Percentiles rank a stretch among this genome's conserved stretches.
These are phyloP conservation scores for Thraustochytrium striatum DNA, from an alignment of 352 stramenopile genomes.

Conservation along the genomic window DNA sequence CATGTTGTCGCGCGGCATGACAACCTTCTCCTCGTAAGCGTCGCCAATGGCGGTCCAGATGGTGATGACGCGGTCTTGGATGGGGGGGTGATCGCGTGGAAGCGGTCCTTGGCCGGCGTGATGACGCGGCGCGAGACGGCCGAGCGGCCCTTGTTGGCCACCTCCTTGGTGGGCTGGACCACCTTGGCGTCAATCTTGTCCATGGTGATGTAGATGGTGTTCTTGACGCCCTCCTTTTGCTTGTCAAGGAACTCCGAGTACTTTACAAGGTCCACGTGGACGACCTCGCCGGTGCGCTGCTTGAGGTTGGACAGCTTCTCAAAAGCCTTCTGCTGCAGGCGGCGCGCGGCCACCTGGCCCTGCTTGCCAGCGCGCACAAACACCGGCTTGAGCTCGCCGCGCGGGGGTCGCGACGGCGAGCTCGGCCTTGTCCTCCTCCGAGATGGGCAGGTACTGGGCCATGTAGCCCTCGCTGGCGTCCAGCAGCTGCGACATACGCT, in stretches of 20 bases:
- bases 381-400: constrained; percentile 1
- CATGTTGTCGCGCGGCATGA: constrained; percentile 32
- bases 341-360: constrained; percentile 3
- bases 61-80: background rate
- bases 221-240: constrained; percentile 22
- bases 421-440: constrained; percentile 10
- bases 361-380: constrained; percentile 24
- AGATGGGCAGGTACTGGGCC: constrained; percentile 33
- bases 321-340: background rate
- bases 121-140: constrained; percentile 15
- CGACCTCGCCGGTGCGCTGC: constrained; percentile 26
- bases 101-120: constrained; percentile 30
- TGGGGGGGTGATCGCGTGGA: background rate
- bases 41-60: constrained; percentile 5
- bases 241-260: constrained; percentile 43
- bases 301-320: background rate
- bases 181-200: constrained; percentile 43
- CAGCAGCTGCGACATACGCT: constrained; percentile 15
- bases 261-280: constrained; percentile 36
- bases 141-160: background rate
- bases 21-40: constrained; percentile 12
- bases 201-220: background rate
- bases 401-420: background rate
- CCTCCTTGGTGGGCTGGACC: constrained; percentile 25
- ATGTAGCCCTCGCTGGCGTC: constrained; percentile 40